A percentile compares a stretch with the other conserved stretches of the same genome.
These are phyloP conservation scores for Neovahlkampfia damariscottae DNA, from an alignment of 78 protist genomes.

Conservation along the genomic window DNA sequence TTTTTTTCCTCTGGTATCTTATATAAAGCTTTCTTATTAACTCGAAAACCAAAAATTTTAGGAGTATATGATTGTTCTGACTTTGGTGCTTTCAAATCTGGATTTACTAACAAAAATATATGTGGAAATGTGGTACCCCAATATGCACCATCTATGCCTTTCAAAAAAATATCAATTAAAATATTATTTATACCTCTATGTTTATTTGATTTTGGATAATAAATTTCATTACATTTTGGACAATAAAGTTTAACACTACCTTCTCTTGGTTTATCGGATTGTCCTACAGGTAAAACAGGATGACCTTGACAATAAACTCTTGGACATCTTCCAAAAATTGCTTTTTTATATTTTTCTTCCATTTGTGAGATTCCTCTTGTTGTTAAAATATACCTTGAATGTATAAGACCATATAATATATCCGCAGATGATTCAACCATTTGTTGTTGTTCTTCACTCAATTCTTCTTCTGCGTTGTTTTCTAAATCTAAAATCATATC, in stretches of 20 bases:
- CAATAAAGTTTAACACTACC: conserved; percentile 84
- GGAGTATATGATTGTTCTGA: not conserved
- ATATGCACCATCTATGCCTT: conserved; percentile 84
- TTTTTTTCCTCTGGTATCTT: too few relatives aligned
- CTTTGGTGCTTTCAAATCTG: conserved; percentile 16
- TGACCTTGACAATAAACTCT: conserved; percentile 79
- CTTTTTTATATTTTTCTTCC: conserved; percentile 75
- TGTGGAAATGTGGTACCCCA: conserved; percentile 93
- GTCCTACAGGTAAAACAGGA: conserved; percentile 84
- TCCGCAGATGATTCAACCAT: conserved; percentile 58
- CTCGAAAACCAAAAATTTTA: conserved; percentile 5
- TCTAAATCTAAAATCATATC: conserved; percentile 85
- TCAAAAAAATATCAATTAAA: too few relatives aligned
- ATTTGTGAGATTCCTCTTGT: conserved; percentile 70
- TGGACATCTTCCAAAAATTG: conserved; percentile 91
- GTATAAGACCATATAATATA: conserved; percentile 89
- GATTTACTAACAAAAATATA: conserved; percentile 54
- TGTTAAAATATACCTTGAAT: conserved; percentile 87
- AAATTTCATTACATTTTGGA: conserved; percentile 82
- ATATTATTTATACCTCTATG: too few relatives aligned
- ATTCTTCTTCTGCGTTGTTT: not conserved
- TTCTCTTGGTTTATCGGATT: conserved; percentile 56
- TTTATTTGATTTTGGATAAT: conserved; percentile 32
- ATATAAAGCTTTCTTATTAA: too few relatives aligned
- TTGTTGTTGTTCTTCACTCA: conserved; percentile 44